Conservation (phyloP, 352 stramenopile genomes). For the Pythium scleroteichum region DNA sequence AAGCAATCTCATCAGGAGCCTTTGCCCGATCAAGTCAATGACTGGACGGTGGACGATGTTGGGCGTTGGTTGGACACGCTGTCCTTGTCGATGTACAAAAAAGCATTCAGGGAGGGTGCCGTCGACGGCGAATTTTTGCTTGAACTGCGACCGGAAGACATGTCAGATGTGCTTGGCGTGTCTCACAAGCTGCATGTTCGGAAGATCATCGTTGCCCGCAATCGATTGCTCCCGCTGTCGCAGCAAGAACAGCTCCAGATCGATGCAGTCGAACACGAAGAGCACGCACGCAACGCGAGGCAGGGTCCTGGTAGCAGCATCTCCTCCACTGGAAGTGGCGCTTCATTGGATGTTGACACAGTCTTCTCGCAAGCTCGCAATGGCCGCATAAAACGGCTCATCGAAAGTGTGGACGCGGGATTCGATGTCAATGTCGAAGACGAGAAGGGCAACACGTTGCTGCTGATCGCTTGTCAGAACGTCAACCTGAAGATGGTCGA, state of each 20-base stretch:
- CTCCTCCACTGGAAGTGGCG: neutral
- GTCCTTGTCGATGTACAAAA: constrained; percentile 90
- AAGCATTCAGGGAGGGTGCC: constrained; percentile 85
- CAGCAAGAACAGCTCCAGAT: constrained; percentile 73
- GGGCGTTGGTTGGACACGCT: constrained; percentile 90
- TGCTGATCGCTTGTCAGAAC: constrained; percentile 91
- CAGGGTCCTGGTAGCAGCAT: constrained; percentile 10
- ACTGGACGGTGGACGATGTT: constrained; percentile 92
- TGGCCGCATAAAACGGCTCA: constrained; percentile 85
- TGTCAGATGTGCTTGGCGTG: constrained; percentile 90
- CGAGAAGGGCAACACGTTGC: constrained; percentile 92
- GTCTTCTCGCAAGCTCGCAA: constrained; percentile 92
- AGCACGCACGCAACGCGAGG: constrained; percentile 36
- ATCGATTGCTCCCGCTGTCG: constrained; percentile 88
- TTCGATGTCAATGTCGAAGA: constrained; percentile 90
- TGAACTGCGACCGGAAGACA: constrained; percentile 90
- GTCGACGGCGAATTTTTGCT: constrained; percentile 93
- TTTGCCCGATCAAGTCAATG: constrained; percentile 66
- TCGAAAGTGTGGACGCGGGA: constrained; percentile 88
- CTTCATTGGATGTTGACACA: constrained; percentile 48
- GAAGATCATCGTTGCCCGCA: constrained; percentile 86
- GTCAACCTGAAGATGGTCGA: constrained; percentile 89
- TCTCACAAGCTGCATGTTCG: constrained; percentile 91
- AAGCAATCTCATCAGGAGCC: constrained; percentile 53
- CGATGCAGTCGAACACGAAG: constrained; percentile 51